Evolutionary conservation across 2,329 filamentous ascomycete genomes (phyloP), one percentile per base, ranked within the genome.

Genomic region (Penicillium sp.): DNA sequence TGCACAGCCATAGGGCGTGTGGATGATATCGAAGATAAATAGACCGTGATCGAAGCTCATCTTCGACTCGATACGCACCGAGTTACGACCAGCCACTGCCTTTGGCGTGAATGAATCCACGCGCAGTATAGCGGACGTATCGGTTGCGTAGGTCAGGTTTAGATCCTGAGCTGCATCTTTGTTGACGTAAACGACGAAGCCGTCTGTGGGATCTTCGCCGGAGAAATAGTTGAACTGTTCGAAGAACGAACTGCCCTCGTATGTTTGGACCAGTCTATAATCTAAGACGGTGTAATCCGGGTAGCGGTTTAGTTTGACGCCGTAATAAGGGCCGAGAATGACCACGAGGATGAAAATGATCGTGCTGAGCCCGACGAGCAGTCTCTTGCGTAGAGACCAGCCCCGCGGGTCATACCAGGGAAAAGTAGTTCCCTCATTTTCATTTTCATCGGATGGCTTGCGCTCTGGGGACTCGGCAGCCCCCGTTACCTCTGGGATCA

Each of bases 11-110:
- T 78, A 83, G 0, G 86, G 86, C 0, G 82, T 83, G 71, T 88
- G 86, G 56, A 81, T 77, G 59, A 88, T 77, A 65, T 88, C 85
- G 63, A 88, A 88, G 63, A 88, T 75, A 72, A 88, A 88, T n/a
- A 88, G 80, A 0, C 86, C 86, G n/a, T 67, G 72, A 63, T 84
- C 71, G 70, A 87, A 88, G 40, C 81, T 81, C 40, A 70, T 75
- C 65, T 83, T 86, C 31, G 85, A 88, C 56, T 83, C 79, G 52
- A 88, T 74, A 13, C 86, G 84, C 13, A 88, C 84, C 0, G 84
- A 87, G 71, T 83, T 83, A 19, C 86, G 84, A 45, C 85, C 86
- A 0, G 79, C 83, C 2, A 79, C 79, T 16, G 84, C 81, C 58
- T 85, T 81, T 8, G 78, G 78, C 14, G 85, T 82, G 1, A 77